Conservation (phyloP, 1,139 yeast species). For the Suhomyces anneliseae region DNA sequence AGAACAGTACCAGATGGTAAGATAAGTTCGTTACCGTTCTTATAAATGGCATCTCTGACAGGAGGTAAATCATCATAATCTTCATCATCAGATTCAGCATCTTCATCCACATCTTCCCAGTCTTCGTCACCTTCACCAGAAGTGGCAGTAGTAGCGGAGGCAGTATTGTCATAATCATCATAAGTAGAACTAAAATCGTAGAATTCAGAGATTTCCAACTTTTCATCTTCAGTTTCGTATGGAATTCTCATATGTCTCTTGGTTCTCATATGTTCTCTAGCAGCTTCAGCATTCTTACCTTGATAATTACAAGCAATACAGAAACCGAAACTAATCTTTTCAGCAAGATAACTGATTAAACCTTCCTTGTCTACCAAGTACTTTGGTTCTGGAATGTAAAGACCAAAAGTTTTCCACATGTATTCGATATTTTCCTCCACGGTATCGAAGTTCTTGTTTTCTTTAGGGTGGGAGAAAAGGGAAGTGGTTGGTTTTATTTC, state of each 20-base stretch:
- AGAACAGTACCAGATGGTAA: conserved; percentile 84
- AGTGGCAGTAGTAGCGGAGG: neutral
- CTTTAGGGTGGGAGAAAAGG: conserved; percentile 68
- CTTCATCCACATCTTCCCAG: conserved; percentile 44
- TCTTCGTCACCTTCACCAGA: conserved; percentile 31
- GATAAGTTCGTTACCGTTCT: conserved; percentile 72
- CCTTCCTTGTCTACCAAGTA: conserved; percentile 73
- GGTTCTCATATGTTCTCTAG: conserved; percentile 83
- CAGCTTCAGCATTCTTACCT: conserved; percentile 81
- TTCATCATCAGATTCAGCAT: conserved; percentile 22
- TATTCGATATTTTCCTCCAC: conserved; percentile 69
- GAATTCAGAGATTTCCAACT: conserved; percentile 74
- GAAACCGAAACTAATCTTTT: conserved; percentile 81
- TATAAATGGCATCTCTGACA: conserved; percentile 36
- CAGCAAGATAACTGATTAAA: conserved; percentile 70
- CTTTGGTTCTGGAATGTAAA: conserved; percentile 79
- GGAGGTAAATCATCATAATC: conserved; percentile 33
- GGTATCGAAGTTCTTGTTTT: conserved; percentile 26
- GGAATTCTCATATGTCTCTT: conserved; percentile 90
- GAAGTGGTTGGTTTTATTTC: conserved; percentile 75
- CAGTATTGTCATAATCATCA: conserved; percentile 28
- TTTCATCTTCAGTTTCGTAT: conserved; percentile 80
- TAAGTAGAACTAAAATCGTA: conserved; percentile 82
- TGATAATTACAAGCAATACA: conserved; percentile 84
- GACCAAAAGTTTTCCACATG: conserved; percentile 76